Evolutionary conservation across 108 stramenopile genomes (phyloP), one percentile per base, ranked within the genome.

Genomic region (Stephanodiscus minutulus): DNA sequence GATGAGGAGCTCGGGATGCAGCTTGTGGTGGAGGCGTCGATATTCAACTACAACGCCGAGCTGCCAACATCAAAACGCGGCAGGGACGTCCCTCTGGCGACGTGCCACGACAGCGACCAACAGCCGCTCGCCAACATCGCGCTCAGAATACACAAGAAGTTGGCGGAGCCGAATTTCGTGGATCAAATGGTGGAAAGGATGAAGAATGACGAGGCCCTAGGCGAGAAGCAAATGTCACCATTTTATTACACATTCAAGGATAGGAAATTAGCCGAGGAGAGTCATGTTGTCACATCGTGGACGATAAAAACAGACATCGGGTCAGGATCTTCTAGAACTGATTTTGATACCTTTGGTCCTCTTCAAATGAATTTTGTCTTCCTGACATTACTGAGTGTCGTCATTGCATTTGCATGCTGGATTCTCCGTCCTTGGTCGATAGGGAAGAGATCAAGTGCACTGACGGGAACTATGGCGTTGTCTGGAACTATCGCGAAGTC

Each of bases 1-100:
- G 79, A 76, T 36, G 69, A 76, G 37, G 79, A 76, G 27, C 35
- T 80, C 33, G 79, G 79, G 24, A 80, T 80, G 79, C 74, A 80
- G 61, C 57, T 80, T 25, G 74, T 80, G 7, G 79, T 76, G 17
- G 79, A 80, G 48, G 53, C 69, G 53, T 80, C 79, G 18, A 63
- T 79, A 8, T 73, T 73, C 31, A 79, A 79, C 58, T 61, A 61
- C 66, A 74, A 79, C 28, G 73, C 68, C 22, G 72, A 55, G 18
- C 2, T 70, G 15, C 64, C 72, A 20, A 44, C 49, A 22, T 39
- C 52, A 24, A 54, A 35, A 29, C 20, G 35, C 25, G 63, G 52
- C 17, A 70, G 61, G 27, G 61, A n/a, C 13, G 41, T 35, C n/a
- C 47, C 79, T n/a, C 33, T 43, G 33, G 61, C 61, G 36, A 76